Percentiles rank a stretch among this genome's conserved stretches.
Evolutionary conservation across 2,329 filamentous ascomycete species (phyloP).

Genomic region (Penicillium freii): DNA sequence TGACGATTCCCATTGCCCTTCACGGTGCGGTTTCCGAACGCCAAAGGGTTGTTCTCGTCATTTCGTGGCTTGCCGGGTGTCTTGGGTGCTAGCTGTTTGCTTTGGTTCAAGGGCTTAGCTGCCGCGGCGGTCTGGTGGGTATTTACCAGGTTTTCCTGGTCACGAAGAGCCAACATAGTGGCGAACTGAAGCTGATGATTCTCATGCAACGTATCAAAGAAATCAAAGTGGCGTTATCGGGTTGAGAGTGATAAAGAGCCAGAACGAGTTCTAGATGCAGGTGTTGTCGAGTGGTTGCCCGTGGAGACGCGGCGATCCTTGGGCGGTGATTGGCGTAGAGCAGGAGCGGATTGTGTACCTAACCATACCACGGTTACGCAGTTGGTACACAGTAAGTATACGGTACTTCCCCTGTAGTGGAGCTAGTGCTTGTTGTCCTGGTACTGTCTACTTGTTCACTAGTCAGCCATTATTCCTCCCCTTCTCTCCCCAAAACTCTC

Average conservation of each 20-base stretch:
- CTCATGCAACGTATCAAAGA: constrained; percentile 22
- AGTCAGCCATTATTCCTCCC: constrained; percentile 18
- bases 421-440: background rate
- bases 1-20: constrained; percentile 57
- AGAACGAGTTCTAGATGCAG: constrained; percentile 25
- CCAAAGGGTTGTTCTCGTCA: constrained; percentile 74
- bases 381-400: constrained; percentile 15
- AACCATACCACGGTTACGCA: constrained; percentile 5
- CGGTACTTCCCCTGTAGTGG: constrained; percentile 14
- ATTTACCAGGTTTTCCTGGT: constrained; percentile 86
- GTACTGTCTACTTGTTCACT: constrained; percentile 15
- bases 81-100: constrained; percentile 65
- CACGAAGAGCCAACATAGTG: constrained; percentile 72
- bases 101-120: constrained; percentile 70
- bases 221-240: constrained; percentile 10
- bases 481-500: constrained; percentile 22
- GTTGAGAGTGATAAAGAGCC: constrained; percentile 8
- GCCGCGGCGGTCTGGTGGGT: constrained; percentile 68
- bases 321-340: constrained; percentile 20
- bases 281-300: constrained; percentile 39
- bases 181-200: constrained; percentile 17
- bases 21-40: constrained; percentile 58
- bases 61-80: constrained; percentile 81
- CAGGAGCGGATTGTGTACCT: constrained; percentile 12
- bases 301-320: constrained; percentile 35